Evolutionary conservation across 176 grass and related monocot genomes (phyloP), one percentile per base, ranked within the genome.

Genomic region (Urochloa ruziziensis): DNA sequence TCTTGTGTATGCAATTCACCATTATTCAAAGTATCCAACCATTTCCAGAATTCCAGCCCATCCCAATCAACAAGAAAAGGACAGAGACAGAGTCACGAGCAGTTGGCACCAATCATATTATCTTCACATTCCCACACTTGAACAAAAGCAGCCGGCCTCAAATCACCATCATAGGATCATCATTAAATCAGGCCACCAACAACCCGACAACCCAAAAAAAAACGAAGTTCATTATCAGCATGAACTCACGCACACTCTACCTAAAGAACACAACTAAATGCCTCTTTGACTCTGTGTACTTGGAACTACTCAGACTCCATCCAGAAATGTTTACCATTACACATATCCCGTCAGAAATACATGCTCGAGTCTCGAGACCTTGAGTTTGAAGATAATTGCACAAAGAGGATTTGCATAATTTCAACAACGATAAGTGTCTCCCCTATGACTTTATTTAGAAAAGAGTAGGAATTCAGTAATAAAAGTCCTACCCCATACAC

Each of bases 41-140:
- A 53, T 62, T 67, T 60, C 67, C 66, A 67, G 10, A 43, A 52
- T 67, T 60, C 68, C 58, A 68, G 16, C 29, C 37, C 59, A 75
- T 67, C 37, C 24, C 66, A 39, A 80, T 48, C 18, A 81, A 59
- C 30, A 68, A 75, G 12, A 60, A 57, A 73, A 77, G 6, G 60
- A 12, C 10, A 67, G 37, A 32, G n/a, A n/a, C n/a, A n/a, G 21
- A 58, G 18, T 32, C 4, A 70, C 10, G n/a, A 52, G 5, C 53
- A 63, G 48, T 17, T 39, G 36, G 5, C 15, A 73, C 28, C 15
- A 75, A 64, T n/a, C 46, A 15, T 73, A 24, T 88, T 27, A 35
- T 23, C 18, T 57, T 67, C 13, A 15, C 48, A 74, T 39, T 43
- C 4, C 15, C 12, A 49, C 25, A 11, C 64, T 62, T 19, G 42